Base-by-base conservation (phyloP, 2,329 filamentous ascomycete genomes). In the Talaromyces sp. region DNA sequence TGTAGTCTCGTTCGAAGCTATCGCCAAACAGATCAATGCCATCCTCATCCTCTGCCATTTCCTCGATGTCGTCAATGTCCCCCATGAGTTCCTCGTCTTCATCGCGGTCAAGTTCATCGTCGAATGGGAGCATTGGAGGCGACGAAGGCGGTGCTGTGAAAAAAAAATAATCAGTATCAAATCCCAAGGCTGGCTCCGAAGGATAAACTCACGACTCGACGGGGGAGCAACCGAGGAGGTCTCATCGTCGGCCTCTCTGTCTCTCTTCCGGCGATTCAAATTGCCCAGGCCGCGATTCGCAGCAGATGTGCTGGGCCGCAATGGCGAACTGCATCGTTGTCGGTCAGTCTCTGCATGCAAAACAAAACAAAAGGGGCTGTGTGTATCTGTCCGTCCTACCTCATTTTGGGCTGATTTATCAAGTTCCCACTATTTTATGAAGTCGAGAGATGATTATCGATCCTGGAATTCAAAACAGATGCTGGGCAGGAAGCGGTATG, bases 281-380 rank as follows among this genome's bases (percentile, higher is more conserved):
- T 78, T 78, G 18, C 78, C 76, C 61, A 83, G 75, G 59, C 91
- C 91, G 68, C 91, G 87, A 78, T 96, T 96, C 69, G 88, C 92
- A 66, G 92, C 93, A 64, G 89, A 87, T 82, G 90, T 89, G 78
- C 88, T 92, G 68, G 87, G 84, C 76, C 89, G 88, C 64, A 96
- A 83, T 74, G 93, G 92, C 75, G 92, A 96, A 82, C 91, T 96
- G 72, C 28, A 55, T 18, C 27, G 34, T 31, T 53, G 27, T 61
- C 9, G 52, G 61, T 40, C 5, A 53, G 30, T 53, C 12, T 57
- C 28, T 40, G n/a, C 42, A 50, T 23, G 28, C 18, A 47, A 34
- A 23, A 23, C 23, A 23, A 16, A 59, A 40, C 14, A 57, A 53
- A 53, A 55, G 27, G 44, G 52, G 23, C 33, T 10, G 8, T 62